phyloP scores from a whole-genome alignment of 202 grass and related monocot species.

The Bolboschoenoplectus hybrid region DNA sequence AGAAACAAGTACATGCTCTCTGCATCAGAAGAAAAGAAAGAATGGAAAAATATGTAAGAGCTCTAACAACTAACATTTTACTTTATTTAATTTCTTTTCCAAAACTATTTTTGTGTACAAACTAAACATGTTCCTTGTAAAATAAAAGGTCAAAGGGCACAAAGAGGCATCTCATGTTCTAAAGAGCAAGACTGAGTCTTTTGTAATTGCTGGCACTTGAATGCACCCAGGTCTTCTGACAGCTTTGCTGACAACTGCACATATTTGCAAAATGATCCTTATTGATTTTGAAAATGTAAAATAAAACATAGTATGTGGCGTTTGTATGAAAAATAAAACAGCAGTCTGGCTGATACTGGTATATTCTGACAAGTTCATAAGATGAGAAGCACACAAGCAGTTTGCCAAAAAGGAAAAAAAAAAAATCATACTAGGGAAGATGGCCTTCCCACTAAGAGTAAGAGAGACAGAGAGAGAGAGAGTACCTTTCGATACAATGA shows the following conservation, averaged over 20 bases:
- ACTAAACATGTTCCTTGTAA: not conserved
- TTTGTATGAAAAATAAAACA: not conserved
- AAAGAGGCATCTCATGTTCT: constrained; percentile 33
- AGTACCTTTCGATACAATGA: constrained; percentile 72
- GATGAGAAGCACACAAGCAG: not conserved
- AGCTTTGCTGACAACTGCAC: constrained; percentile 70
- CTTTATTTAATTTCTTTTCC: not conserved
- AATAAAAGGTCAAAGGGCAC: constrained; percentile 19
- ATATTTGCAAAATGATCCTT: constrained; percentile 32
- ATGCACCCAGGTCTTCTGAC: constrained; percentile 61
- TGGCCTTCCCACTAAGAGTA: not conserved
- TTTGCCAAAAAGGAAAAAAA: not conserved
- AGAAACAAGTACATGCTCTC: not conserved
- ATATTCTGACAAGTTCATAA: not conserved
- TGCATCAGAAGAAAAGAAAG: not conserved
- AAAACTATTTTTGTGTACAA: constrained; percentile 29
- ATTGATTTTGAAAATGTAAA: not conserved
- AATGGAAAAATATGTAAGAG: not conserved
- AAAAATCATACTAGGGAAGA: constrained; percentile 3
- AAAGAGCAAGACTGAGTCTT: constrained; percentile 40
- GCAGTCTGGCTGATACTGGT: not conserved
- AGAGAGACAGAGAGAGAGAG: constrained; percentile 24
- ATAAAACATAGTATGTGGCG: not conserved
- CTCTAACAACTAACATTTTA: not conserved
- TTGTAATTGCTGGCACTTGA: constrained; percentile 51